Evolutionary conservation across 2,329 filamentous ascomycete genomes (phyloP), one percentile per base, ranked within the genome.

Genomic region (Colletotrichum sp.): DNA sequence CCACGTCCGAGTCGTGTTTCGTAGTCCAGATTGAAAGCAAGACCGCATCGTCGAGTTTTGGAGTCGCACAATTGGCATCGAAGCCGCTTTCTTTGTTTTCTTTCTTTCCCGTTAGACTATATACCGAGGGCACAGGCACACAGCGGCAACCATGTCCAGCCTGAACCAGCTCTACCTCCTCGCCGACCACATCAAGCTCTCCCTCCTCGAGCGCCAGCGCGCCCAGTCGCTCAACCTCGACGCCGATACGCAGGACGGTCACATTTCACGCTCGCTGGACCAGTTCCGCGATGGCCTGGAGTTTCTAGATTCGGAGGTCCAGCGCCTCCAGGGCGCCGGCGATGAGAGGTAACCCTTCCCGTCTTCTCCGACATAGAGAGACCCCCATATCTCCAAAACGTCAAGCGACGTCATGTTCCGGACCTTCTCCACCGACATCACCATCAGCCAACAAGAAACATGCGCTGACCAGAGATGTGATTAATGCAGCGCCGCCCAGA

Each of bases 141-240:
- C 32, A n/a, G 4, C 55, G 34, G 57, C 72, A 78, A 82, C 76
- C 81, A 91, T 91, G 90, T 86, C 89, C 77, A 93, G 90, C 79
- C 86, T 90, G 52, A 93, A 92, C 82, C 96, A 98, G 85, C 93
- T 99, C 79, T 95, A 96, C 84, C 93, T 99, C 70, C 92, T 99
- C 74, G 95, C 96, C 81, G 97, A 99, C 87, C 96, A 99, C 86
- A 95, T 99, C 89, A 98, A 99, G 86, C 92, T 99, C 77, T 98
- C 96, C 16, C 90, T 99, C 18, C 92, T 99, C 30, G 97, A 99
- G 87, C 93, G 96, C 74, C 94, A 98, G 86, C 93, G 96, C 74
- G 95, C 96, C 65, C 92, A 95, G 80, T 94, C 93, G 16, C 90
- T 98, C 60, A 93, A 95, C 79, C 91, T 98, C 72, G 92, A 95